These are phyloP conservation scores for Neurospora sp. DNA, from an alignment of 495 filamentous ascomycete genomes.

Conservation along the genomic window DNA sequence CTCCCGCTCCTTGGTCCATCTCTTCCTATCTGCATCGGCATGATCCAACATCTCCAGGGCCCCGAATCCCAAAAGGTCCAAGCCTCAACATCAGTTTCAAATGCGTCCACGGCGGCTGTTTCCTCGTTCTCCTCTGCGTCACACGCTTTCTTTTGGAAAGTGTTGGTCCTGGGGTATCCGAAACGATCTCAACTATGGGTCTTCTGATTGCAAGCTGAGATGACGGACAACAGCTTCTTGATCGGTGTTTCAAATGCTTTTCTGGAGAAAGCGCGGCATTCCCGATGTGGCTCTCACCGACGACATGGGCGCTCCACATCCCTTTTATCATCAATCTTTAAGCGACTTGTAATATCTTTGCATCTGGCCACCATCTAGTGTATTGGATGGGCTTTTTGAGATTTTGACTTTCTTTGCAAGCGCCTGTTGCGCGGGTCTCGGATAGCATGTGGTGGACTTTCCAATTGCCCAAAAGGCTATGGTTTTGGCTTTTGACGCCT, in stretches of 20 bases:
- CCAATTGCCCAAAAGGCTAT: not conserved
- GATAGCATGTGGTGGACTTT: not conserved
- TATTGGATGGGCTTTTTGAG: not conserved
- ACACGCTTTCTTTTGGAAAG: not conserved
- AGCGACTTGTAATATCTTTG: not conserved
- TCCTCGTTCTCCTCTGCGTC: not conserved
- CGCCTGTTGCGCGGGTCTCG: not conserved
- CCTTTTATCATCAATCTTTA: not conserved
- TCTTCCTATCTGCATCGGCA: not conserved
- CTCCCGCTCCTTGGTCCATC: not conserved
- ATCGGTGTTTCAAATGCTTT: not conserved
- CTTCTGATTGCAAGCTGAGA: not conserved
- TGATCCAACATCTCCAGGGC: not conserved
- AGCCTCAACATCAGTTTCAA: not conserved
- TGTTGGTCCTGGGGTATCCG: not conserved
- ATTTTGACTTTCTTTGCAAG: not conserved
- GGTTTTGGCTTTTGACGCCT: not conserved
- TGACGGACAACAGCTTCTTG: not conserved
- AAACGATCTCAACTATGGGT: not conserved
- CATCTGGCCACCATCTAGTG: not conserved
- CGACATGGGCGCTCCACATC: not conserved
- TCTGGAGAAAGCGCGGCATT: not conserved
- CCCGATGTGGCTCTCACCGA: not conserved
- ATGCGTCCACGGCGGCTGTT: not conserved
- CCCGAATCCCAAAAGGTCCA: not conserved